These are phyloP conservation scores for Powellomyces hirtus DNA, from an alignment of 192 early-diverging fungal genomes.

Conservation along the genomic window DNA sequence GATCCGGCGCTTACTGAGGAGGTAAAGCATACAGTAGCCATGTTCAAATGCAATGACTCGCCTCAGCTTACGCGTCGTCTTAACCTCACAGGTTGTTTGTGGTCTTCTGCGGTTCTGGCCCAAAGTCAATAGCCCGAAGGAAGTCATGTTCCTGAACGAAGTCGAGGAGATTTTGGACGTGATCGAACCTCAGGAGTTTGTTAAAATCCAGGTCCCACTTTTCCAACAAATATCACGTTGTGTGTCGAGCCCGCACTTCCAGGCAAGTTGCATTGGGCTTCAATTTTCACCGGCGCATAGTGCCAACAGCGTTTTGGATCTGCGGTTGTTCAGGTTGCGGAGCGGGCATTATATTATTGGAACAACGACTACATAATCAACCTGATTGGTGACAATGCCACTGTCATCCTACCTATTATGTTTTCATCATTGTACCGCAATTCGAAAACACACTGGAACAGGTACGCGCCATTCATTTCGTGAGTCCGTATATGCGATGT, in stretches of 20 bases:
- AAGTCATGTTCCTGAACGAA: conserved; percentile 99
- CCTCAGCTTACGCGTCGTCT: neutral
- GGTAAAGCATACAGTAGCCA: conserved; percentile 39
- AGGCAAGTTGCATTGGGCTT: conserved; percentile 51
- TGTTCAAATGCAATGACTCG: neutral
- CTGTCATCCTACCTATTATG: conserved; percentile 90
- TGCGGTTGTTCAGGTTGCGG: conserved; percentile 71
- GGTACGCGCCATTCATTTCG: conserved; percentile 47
- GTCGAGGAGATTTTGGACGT: conserved; percentile 97
- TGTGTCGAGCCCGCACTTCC: conserved; percentile 96
- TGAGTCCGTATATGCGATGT: neutral
- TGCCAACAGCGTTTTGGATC: too few species aligned
- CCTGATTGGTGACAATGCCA: conserved; percentile 91
- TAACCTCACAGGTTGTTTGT: conserved; percentile 64
- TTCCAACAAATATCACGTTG: conserved; percentile 92
- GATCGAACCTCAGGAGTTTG: conserved; percentile 89
- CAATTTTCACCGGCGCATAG: too few species aligned
- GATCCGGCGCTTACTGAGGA: conserved; percentile 89
- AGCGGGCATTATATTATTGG: conserved; percentile 97
- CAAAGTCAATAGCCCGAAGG: conserved; percentile 98
- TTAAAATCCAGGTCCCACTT: conserved; percentile 82
- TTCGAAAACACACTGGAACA: conserved; percentile 97
- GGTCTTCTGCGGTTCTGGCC: conserved; percentile 95
- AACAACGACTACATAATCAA: conserved; percentile 98
- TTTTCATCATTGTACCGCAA: conserved; percentile 92